Evolutionary conservation across 2,329 filamentous ascomycete species (phyloP).

Genomic region (Cordyceps militaris): DNA sequence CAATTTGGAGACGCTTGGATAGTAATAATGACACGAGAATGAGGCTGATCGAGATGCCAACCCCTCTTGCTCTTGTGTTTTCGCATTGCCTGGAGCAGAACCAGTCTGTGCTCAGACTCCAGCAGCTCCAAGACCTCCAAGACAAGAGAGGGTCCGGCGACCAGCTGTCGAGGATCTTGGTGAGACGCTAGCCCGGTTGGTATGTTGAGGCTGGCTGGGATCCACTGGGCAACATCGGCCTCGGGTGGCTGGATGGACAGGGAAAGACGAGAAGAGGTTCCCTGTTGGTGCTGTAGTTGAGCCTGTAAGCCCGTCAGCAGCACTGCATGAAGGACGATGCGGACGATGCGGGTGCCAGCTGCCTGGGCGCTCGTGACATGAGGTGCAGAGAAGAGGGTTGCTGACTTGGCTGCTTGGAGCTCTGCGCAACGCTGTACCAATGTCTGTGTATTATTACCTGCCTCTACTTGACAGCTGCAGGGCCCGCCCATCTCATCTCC

Average conservation of each 20-base stretch:
- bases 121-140: no score
- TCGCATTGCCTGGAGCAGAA: slow-evolving; percentile 1
- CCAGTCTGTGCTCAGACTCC: background rate
- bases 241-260: background rate
- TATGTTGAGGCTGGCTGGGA: background rate
- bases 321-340: no score
- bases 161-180: background rate
- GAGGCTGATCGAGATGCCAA: no score
- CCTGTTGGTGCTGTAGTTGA: background rate
- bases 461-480: background rate
- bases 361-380: background rate
- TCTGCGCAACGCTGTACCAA: no score
- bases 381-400: background rate
- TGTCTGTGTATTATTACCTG: background rate
- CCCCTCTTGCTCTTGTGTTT: no score
- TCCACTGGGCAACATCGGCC: background rate
- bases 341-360: no score
- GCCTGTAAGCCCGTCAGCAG: background rate
- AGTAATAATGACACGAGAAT: no score
- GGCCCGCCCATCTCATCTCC: background rate
- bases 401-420: background rate
- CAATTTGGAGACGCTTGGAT: no score
- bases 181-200: background rate
- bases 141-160: no score
- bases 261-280: background rate